Conservation (phyloP, 305 asterid genomes). For the Ilex paraguariensis region DNA sequence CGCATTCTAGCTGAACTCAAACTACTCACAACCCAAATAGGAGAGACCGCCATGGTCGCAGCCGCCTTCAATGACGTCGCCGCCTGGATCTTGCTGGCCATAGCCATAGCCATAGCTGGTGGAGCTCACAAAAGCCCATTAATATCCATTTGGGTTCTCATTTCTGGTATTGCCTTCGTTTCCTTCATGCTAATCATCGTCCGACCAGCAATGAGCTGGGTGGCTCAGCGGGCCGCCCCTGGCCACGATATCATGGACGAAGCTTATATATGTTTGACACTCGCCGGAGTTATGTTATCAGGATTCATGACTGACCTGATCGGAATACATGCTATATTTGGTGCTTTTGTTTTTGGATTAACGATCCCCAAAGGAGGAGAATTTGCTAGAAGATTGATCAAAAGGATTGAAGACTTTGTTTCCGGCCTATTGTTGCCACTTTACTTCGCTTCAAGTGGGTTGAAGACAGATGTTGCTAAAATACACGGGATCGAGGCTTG, state of each 20-base stretch:
- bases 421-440: constrained; percentile 36
- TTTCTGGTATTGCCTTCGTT: constrained; percentile 26
- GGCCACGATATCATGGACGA: constrained; percentile 15
- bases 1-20: constrained; percentile 45
- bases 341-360: constrained; percentile 37
- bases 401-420: constrained; percentile 41
- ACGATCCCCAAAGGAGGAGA: constrained; percentile 31
- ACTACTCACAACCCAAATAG: constrained; percentile 36
- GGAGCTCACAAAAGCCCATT: constrained; percentile 17
- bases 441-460: constrained; percentile 44
- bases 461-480: constrained; percentile 34
- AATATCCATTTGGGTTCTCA: constrained; percentile 29
- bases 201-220: constrained; percentile 23
- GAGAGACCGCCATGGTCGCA: constrained; percentile 46
- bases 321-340: constrained; percentile 43
- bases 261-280: constrained; percentile 21
- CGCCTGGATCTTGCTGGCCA: constrained; percentile 46
- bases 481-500: constrained; percentile 28
- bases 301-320: constrained; percentile 42
- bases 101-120: constrained; percentile 31
- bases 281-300: constrained; percentile 29
- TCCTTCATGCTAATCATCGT: constrained; percentile 18
- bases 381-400: constrained; percentile 22
- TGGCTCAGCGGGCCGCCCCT: constrained; percentile 1
- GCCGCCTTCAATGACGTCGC: constrained; percentile 46